phyloP scores from a whole-genome alignment of 805 yeast genomes.

The Starmerella sp. region DNA sequence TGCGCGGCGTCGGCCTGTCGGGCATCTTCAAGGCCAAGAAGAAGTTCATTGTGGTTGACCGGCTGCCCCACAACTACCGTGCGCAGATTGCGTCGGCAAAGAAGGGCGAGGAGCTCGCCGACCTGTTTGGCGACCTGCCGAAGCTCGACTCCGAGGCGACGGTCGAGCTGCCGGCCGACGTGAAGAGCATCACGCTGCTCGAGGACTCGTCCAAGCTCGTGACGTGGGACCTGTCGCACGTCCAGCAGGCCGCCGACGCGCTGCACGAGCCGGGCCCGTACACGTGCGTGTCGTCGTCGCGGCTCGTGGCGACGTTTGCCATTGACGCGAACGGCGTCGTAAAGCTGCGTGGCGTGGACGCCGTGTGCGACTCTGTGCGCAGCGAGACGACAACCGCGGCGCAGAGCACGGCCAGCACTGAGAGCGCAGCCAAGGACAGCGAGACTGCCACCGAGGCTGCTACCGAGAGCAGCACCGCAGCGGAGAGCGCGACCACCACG shows the following conservation, averaged over 20 bases:
- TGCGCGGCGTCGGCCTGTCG: constrained; percentile 67
- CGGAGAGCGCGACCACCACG: background rate
- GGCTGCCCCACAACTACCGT: constrained; percentile 38
- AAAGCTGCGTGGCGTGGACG: constrained; percentile 15
- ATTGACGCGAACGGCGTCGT: constrained; percentile 19
- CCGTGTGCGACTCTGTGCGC: constrained; percentile 17
- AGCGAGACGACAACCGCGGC: constrained; percentile 12
- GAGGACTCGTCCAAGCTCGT: constrained; percentile 33
- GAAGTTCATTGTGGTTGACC: constrained; percentile 49
- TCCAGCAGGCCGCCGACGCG: constrained; percentile 20
- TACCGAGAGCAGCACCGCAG: background rate
- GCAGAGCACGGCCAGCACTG: background rate
- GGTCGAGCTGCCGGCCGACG: constrained; percentile 20
- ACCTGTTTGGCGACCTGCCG: constrained; percentile 20
- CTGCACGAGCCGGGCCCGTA: constrained; percentile 24
- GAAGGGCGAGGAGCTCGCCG: background rate
- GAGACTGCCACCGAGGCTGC: constrained; percentile 6
- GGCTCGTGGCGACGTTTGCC: constrained; percentile 14
- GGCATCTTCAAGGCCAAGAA: constrained; percentile 49
- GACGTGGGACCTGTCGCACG: constrained; percentile 25
- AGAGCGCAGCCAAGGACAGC: constrained; percentile 9
- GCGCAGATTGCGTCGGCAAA: constrained; percentile 30
- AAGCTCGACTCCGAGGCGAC: constrained; percentile 30
- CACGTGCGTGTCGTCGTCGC: constrained; percentile 15
- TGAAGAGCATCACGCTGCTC: constrained; percentile 29